Base-by-base conservation (phyloP, 2,329 filamentous ascomycete species). In the Diaporthe australafricana region DNA sequence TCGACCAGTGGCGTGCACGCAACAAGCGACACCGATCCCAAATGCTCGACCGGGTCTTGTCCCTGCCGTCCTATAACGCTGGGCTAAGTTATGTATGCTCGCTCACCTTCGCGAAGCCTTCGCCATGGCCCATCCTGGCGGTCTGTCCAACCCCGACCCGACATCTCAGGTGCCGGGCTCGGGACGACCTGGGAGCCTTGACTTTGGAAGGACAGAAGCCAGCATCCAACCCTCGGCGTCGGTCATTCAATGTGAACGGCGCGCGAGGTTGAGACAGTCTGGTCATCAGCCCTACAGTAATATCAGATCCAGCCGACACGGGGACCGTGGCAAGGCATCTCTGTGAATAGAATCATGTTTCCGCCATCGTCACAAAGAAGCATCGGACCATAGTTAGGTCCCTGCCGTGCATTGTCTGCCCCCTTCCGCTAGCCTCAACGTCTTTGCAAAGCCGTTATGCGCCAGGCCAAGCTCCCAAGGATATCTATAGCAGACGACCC, bases 221-320 rank as follows among this genome's bases (percentile, higher is more conserved):
- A n/a, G 60, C 42, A 35, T 47, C 16, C 27, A 48, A 9, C 38
- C 14, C 42, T 25, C n/a, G 42, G 47, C 60, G 42, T 63, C 60
- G 42, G n/a, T n/a, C 12, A 12, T 22, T 7, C 17, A 11, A 11
- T 12, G 25, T 14, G 42, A 63, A 48, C 27, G 60, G 60, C 60
- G 42, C 42, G 48, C 42, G 42, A 48, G n/a, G 27, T 48, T 60
- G 22, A 32, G 35, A 22, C 25, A 60, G 42, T 63, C 42, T 48
- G 42, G 30, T 25, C 22, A 63, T 63, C 60, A 63, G 60, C 60
- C 60, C 42, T 63, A 63, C n/a, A 63, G 30, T 14, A 20, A 63
- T 25, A 63, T 35, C 42, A 48, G 27, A 17, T 48, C 27, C 42
- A 48, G 60, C 27, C 27, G 27, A 48, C 5, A 22, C 14, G n/a